Evolutionary conservation across 2,329 filamentous ascomycete genomes (phyloP).

Genomic region (Verticillium zaregamsianum): DNA sequence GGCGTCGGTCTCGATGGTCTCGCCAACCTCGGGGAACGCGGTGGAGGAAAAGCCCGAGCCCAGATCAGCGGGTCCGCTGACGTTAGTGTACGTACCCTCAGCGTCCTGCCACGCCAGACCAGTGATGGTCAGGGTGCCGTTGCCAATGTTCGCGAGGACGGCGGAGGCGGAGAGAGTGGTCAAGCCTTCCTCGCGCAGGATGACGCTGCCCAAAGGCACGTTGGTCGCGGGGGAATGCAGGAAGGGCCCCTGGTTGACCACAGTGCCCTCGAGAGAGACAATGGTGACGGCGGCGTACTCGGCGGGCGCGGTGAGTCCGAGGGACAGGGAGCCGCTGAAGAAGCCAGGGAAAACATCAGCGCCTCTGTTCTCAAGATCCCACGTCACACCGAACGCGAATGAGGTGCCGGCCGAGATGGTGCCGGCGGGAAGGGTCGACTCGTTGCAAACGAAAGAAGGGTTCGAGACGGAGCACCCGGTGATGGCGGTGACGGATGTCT

Average conservation of each 20-base stretch:
- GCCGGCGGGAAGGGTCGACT: conserved; percentile 31
- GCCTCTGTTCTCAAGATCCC: conserved; percentile 26
- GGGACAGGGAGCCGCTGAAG: conserved; percentile 27
- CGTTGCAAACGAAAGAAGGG: conserved; percentile 28
- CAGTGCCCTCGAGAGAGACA: conserved; percentile 30
- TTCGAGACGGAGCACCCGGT: conserved; percentile 30
- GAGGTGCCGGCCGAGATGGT: conserved; percentile 26
- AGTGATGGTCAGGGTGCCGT: conserved; percentile 27
- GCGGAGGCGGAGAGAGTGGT: conserved; percentile 23
- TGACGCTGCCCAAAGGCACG: conserved; percentile 34
- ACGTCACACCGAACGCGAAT: conserved; percentile 35
- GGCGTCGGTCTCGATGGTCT: conserved; percentile 25
- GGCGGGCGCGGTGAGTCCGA: conserved; percentile 30
- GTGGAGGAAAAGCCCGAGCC: conserved; percentile 26
- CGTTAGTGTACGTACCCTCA: conserved; percentile 20
- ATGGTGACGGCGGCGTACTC: conserved; percentile 31
- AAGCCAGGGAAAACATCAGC: conserved; percentile 27
- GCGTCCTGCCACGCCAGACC: conserved; percentile 28
- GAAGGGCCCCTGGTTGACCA: conserved; percentile 29
- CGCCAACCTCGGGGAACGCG: conserved; percentile 23
- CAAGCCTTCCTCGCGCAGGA: conserved; percentile 23
- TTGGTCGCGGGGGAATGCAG: conserved; percentile 29
- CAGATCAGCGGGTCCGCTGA: conserved; percentile 21
- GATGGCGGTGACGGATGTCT: conserved; percentile 30
- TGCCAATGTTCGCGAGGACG: conserved; percentile 32